These are phyloP conservation scores for Nitzschia putrida DNA, from an alignment of 108 stramenopile species.

Conservation along the genomic window DNA sequence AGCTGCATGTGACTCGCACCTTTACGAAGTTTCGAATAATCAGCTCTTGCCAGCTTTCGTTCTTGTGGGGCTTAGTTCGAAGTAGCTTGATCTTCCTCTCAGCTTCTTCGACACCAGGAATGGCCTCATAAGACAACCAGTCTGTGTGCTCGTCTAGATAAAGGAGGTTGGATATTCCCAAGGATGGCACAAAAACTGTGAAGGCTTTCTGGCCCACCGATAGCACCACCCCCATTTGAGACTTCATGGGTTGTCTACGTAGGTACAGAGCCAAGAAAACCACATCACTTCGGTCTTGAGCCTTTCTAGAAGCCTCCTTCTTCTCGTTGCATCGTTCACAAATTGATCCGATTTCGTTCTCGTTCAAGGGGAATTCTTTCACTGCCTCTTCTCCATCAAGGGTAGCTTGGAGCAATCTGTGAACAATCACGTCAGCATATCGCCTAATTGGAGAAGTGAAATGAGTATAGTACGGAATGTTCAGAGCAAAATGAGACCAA, in stretches of 20 bases:
- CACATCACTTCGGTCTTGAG: slow-evolving; percentile 84
- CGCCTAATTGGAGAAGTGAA: slow-evolving; percentile 95
- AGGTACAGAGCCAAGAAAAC: slow-evolving; percentile 88
- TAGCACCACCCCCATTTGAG: slow-evolving; percentile 66
- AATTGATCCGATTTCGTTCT: slow-evolving; percentile 51
- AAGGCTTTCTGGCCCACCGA: slow-evolving; percentile 84
- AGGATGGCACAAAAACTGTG: slow-evolving; percentile 75
- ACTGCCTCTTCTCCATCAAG: slow-evolving; percentile 73
- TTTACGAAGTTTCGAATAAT: slow-evolving; percentile 73
- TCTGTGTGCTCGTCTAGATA: slow-evolving; percentile 81
- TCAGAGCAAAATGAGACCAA: slow-evolving; percentile 92
- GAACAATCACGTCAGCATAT: slow-evolving; percentile 96
- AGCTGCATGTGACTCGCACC: slow-evolving; percentile 62
- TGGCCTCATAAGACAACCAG: slow-evolving; percentile 48
- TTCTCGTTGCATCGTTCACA: slow-evolving; percentile 89
- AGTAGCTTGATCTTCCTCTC: slow-evolving; percentile 48
- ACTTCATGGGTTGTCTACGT: slow-evolving; percentile 57
- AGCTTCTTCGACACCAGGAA: slow-evolving; percentile 21
- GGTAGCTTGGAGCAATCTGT: slow-evolving; percentile 88
- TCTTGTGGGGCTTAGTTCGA: slow-evolving; percentile 34
- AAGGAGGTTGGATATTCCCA: slow-evolving; percentile 65
- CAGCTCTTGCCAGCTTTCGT: slow-evolving; percentile 41
- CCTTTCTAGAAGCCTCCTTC: slow-evolving; percentile 83
- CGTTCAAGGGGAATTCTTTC: slow-evolving; percentile 51
- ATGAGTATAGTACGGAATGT: slow-evolving; percentile 98